Conservation (phyloP, 805 yeast species). For the Ogataea saltuana region DNA sequence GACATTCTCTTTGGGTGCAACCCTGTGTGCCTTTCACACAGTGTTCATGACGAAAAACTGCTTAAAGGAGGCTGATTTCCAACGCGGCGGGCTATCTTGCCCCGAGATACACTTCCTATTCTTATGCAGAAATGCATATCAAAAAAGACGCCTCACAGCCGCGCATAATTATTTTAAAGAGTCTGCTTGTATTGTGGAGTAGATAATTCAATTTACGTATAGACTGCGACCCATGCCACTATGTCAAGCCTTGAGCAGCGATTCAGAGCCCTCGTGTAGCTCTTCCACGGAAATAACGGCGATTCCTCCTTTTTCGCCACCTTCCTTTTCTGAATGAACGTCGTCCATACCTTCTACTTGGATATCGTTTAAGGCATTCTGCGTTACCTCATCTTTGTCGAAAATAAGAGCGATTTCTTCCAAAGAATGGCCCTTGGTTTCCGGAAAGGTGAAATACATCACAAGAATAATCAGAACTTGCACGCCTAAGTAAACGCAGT, state of each 20-base stretch:
- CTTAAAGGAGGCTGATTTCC: no score
- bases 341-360: background rate
- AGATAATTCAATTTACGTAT: no score
- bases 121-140: no score
- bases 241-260: background rate
- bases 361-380: conserved; percentile 2
- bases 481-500: conserved; percentile 38
- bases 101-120: no score
- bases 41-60: no score
- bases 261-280: background rate
- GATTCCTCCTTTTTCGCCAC: background rate
- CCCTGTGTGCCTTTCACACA: no score
- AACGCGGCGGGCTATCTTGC: no score
- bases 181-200: no score
- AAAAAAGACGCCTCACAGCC: no score
- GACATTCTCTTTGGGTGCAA: no score
- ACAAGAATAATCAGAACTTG: conserved; percentile 25
- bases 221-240: no score
- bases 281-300: background rate
- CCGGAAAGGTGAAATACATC: conserved; percentile 46
- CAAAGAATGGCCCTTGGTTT: conserved; percentile 39
- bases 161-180: no score
- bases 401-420: conserved; percentile 36
- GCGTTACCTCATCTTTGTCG: conserved; percentile 13
- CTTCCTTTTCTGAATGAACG: background rate